Conservation (phyloP, 2,329 filamentous ascomycete genomes). For the Fusarium avenaceum region DNA sequence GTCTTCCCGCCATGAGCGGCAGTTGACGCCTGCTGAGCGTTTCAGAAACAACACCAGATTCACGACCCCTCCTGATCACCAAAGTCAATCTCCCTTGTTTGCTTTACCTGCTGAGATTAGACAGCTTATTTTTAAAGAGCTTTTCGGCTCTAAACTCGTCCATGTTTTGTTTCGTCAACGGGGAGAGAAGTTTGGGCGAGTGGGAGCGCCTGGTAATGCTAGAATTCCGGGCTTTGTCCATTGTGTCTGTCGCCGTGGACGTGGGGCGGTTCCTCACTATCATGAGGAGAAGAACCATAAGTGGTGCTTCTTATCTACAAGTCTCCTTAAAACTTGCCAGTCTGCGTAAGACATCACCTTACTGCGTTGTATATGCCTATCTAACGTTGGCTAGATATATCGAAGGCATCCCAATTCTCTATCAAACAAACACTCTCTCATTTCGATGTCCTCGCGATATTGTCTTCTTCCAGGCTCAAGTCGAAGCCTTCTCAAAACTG, state of each 20-base stretch:
- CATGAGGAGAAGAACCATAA: conserved; percentile 7
- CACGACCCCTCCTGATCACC: not conserved
- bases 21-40: not conserved
- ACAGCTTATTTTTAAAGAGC: not conserved
- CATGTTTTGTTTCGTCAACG: conserved; percentile 1
- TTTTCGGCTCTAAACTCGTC: not conserved
- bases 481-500: not conserved
- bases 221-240: conserved; percentile 2
- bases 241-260: conserved; percentile 1
- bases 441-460: not conserved
- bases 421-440: conserved; percentile 13
- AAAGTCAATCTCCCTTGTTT: not conserved
- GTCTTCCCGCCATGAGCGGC: not conserved
- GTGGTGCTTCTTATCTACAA: conserved; percentile 4
- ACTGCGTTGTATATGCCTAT: not conserved
- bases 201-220: not conserved
- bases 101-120: not conserved
- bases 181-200: not conserved
- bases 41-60: not conserved
- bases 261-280: not conserved
- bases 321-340: conserved; percentile 25
- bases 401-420: conserved; percentile 18
- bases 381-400: conserved; percentile 9
- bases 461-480: not conserved
- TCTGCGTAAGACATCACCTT: conserved; percentile 2